phyloP scores from a whole-genome alignment of 176 grass and related monocot genomes.

The Rhipidocladum racemiflorum region DNA sequence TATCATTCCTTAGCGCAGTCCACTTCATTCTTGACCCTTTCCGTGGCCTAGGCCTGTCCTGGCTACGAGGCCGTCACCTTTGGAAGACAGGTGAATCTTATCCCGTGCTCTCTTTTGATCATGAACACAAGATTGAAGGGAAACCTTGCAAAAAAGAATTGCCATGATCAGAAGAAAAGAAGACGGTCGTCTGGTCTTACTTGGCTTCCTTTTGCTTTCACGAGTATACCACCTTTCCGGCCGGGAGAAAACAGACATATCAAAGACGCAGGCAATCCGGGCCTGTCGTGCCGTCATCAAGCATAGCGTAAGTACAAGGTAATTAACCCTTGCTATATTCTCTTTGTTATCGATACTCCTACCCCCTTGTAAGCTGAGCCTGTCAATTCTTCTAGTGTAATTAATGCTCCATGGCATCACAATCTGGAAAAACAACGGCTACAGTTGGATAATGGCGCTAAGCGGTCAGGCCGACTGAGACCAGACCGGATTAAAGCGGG shows the following conservation, averaged over 20 bases:
- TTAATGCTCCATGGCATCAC: neutral
- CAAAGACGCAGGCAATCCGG: slow-evolving; percentile 4
- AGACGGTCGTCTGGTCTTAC: slow-evolving; percentile 29
- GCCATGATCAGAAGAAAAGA: slow-evolving; percentile 23
- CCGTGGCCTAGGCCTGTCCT: slow-evolving; percentile 14
- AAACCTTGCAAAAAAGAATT: slow-evolving; percentile 34
- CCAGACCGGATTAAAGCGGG: neutral
- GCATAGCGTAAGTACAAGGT: slow-evolving; percentile 21
- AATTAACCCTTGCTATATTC: neutral
- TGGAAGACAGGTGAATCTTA: slow-evolving; percentile 52
- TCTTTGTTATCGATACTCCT: neutral
- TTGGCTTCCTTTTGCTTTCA: slow-evolving; percentile 31
- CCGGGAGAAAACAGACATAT: slow-evolving; percentile 8
- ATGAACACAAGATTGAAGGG: slow-evolving; percentile 12
- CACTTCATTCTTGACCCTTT: slow-evolving; percentile 19
- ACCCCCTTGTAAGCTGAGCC: neutral
- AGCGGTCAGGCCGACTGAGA: neutral
- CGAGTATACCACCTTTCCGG: neutral
- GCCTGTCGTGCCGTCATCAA: neutral
- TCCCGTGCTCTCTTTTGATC: slow-evolving; percentile 40
- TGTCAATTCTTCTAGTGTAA: neutral
- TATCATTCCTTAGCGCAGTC: slow-evolving; percentile 28
- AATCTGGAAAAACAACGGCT: neutral
- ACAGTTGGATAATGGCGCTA: neutral
- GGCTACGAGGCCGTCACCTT: slow-evolving; percentile 21